Conservation (phyloP, 1,139 yeast species). For the Debaryomyces subglobosus region DNA sequence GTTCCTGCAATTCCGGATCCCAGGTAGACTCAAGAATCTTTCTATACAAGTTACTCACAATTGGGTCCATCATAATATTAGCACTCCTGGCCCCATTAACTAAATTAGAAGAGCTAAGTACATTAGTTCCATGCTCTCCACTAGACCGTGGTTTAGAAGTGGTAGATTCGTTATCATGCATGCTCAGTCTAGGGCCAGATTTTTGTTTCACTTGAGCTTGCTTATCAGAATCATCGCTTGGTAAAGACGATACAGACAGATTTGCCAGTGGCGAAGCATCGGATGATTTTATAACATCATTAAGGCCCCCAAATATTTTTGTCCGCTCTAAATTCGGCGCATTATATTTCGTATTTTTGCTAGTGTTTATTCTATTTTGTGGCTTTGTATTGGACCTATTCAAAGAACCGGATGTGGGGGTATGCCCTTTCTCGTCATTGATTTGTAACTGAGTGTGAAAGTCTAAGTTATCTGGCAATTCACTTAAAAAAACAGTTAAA, state of each 20-base stretch:
- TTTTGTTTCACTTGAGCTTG: constrained; percentile 5
- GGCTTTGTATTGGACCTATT: neutral
- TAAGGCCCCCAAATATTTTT: constrained; percentile 44
- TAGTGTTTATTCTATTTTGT: neutral
- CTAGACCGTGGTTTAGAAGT: neutral
- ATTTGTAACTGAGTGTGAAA: constrained; percentile 47
- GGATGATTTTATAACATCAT: constrained; percentile 29
- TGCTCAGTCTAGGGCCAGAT: neutral
- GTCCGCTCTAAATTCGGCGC: constrained; percentile 44
- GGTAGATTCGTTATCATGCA: neutral
- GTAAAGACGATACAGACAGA: constrained; percentile 4
- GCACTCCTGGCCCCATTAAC: neutral
- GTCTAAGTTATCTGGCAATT: constrained; percentile 46
- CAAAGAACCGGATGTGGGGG: neutral
- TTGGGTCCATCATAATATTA: constrained; percentile 47
- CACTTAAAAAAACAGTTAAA: constrained; percentile 40
- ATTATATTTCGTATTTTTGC: constrained; percentile 23
- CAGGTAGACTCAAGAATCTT: constrained; percentile 73
- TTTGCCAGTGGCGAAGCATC: constrained; percentile 7
- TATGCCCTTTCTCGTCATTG: constrained; percentile 25
- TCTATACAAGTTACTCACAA: constrained; percentile 56
- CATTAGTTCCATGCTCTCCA: neutral
- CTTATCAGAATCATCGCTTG: constrained; percentile 6
- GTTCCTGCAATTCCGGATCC: constrained; percentile 65
- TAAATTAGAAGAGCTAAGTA: neutral